A percentile compares a stretch with the other conserved stretches of the same genome.
Evolutionary conservation across 345 rosid species (phyloP).

Genomic region (Arabidopsis arenosa): DNA sequence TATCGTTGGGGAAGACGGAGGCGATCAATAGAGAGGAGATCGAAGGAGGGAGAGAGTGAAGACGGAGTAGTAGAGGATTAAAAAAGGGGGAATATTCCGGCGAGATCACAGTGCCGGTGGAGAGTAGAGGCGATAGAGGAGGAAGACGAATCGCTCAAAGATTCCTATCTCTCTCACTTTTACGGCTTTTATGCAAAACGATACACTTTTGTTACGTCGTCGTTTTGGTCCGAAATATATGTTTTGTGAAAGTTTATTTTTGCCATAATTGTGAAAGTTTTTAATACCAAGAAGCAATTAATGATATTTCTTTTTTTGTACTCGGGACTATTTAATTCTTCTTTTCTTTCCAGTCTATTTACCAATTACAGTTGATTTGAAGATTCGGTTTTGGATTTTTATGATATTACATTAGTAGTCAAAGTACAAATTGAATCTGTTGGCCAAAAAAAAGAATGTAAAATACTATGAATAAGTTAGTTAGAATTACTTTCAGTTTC

Average conservation of each 20-base stretch:
- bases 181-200: conserved; percentile 24
- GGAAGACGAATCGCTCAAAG: conserved; percentile 36
- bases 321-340: neutral
- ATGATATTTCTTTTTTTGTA: neutral
- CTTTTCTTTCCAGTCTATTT: neutral
- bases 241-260: neutral
- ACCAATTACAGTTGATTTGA: neutral
- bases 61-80: neutral
- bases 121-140: conserved; percentile 29
- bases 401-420: neutral
- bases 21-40: conserved; percentile 12
- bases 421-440: neutral
- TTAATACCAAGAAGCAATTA: neutral
- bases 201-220: neutral
- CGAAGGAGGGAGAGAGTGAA: neutral
- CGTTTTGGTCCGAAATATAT: neutral
- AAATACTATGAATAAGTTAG: neutral
- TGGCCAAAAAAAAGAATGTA: neutral
- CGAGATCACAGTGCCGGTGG: conserved; percentile 33
- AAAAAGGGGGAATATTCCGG: conserved; percentile 13
- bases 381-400: neutral
- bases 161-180: conserved; percentile 19
- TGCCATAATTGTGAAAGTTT: neutral
- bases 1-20: neutral
- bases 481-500: neutral